Base-by-base conservation (phyloP, 2,329 filamentous ascomycete genomes). In the Paramyrothecium sp. region DNA sequence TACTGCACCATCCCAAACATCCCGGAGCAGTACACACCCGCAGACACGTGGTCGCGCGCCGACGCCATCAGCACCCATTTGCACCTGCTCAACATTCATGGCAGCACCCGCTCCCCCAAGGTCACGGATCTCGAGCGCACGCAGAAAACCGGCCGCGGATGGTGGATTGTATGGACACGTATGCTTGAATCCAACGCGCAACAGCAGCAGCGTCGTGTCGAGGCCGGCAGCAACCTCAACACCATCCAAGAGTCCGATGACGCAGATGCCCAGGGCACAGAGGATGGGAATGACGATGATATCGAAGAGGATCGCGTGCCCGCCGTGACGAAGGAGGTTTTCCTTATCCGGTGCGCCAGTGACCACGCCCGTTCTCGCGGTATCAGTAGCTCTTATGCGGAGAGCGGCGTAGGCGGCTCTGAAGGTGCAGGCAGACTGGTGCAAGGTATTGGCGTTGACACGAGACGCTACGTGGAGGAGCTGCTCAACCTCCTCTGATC, bases 391-490 rank as follows among this genome's bases (percentile, higher is more conserved):
- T 53, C 74, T 30, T 66, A 68, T 19, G 68, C 66, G n/a, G 71
- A 78, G 64, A 58, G 75, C 59, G 67, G 75, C 16, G n/a, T 19
- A 10, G 26, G 26, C 38, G 76, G 83, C 78, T 65, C 80, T 49
- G 83, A 82, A 22, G 84, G 84, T 3, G 83, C 86, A 2, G 82
- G 80, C 20, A 81, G 82, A 56, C 71, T 92, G 61, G 86, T 84
- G 0, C 87, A 90, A 66, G 90, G 89, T 0, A 91, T 93, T 61
- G 90, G 90, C 0, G 81, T 92, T 34, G 90, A 93, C 76, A 91
- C 89, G 30, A 82, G 87, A 70, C 83, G 82, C 68, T 92, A 92
- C 71, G 85, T 92, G 3, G 89, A 92, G 70, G 86, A 86, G 1
- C 69, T 93, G 56, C 74, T 92, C 70, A 90, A 81, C 66, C 70